These are phyloP conservation scores for Metschnikowia amazonensis DNA, from an alignment of 805 yeast species.

Conservation along the genomic window DNA sequence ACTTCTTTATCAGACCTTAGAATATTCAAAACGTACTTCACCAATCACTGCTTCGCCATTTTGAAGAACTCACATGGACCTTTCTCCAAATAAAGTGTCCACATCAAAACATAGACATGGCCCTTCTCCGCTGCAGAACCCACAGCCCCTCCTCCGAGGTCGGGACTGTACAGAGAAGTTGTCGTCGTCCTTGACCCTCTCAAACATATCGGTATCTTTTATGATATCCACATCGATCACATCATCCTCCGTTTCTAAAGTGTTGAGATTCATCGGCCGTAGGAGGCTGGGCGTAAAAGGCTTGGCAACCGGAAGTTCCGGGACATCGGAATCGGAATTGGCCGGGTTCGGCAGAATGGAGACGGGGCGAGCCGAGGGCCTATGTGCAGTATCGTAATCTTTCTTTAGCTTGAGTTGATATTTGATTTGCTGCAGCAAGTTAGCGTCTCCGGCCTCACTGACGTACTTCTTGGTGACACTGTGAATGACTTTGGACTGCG, in stretches of 20 bases:
- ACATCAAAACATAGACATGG: conserved; percentile 43
- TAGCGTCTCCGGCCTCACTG: conserved; percentile 12
- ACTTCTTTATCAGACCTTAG: no score
- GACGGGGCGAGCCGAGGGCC: neutral
- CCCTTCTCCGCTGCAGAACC: conserved; percentile 36
- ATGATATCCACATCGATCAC: conserved; percentile 17
- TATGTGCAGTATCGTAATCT: neutral
- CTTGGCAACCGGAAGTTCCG: neutral
- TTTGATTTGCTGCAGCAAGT: conserved; percentile 19
- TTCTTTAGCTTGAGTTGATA: conserved; percentile 17
- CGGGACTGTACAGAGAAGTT: neutral
- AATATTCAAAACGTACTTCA: no score
- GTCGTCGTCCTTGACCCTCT: conserved; percentile 5
- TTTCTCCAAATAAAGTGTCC: conserved; percentile 22
- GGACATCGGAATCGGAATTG: neutral
- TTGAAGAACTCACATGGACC: neutral
- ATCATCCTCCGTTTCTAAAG: conserved; percentile 16
- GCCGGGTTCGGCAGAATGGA: neutral
- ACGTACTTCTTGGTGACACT: conserved; percentile 33
- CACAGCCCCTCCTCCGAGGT: conserved; percentile 23
- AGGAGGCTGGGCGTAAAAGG: conserved; percentile 17
- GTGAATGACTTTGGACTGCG: conserved; percentile 35
- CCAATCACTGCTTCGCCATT: no score
- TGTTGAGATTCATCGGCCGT: conserved; percentile 18
- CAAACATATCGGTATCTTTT: conserved; percentile 14